phyloP scores from a whole-genome alignment of 2,329 filamentous ascomycete genomes.

The Gaeumannomyces tritici region DNA sequence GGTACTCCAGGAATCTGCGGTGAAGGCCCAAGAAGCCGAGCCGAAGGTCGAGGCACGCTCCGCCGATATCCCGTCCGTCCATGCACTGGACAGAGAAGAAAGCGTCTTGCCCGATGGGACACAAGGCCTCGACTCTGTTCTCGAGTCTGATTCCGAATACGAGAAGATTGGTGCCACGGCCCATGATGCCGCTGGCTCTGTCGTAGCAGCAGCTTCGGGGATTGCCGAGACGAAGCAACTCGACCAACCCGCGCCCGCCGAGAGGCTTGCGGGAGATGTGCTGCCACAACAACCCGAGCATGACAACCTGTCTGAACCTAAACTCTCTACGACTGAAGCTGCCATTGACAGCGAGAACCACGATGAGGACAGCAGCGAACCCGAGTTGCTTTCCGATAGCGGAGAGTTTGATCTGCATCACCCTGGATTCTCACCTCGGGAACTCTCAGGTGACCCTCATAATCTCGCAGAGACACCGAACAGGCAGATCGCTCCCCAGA shows the following conservation, averaged over 20 bases:
- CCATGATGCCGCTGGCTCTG: background rate
- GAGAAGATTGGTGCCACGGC: background rate
- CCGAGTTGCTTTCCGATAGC: background rate
- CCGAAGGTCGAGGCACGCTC: background rate
- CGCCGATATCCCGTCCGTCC: background rate
- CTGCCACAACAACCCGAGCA: background rate
- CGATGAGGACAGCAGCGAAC: background rate
- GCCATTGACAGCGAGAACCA: background rate
- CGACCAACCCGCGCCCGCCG: too few species aligned
- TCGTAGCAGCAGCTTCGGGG: background rate
- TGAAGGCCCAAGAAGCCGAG: background rate
- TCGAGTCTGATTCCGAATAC: background rate
- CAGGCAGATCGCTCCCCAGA: background rate
- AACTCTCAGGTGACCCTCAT: background rate
- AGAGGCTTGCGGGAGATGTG: background rate
- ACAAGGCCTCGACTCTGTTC: background rate
- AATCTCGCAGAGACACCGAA: background rate
- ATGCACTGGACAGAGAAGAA: background rate
- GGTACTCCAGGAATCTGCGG: background rate
- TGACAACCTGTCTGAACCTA: background rate
- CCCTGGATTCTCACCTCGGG: background rate
- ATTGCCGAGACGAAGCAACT: background rate
- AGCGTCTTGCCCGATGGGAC: background rate
- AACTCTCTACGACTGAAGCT: background rate
- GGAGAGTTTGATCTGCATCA: background rate